phyloP scores from a whole-genome alignment of 108 stramenopile genomes.

The Conticribra guillardii region DNA sequence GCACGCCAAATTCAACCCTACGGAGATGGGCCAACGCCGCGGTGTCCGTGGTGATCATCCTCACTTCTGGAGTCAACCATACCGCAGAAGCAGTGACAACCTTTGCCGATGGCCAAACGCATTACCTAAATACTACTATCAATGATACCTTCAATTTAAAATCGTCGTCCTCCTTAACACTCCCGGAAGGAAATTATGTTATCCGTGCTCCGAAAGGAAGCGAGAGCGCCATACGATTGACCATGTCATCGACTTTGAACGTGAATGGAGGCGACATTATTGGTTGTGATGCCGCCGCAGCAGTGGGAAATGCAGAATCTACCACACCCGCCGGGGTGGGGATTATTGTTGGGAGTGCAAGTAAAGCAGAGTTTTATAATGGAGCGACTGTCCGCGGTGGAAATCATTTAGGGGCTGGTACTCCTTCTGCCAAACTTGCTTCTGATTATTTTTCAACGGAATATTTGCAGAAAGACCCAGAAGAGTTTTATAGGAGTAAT shows the following conservation, averaged over 20 bases:
- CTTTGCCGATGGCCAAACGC: slow-evolving; percentile 22
- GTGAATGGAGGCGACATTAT: slow-evolving; percentile 16
- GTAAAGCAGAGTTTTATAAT: slow-evolving; percentile 8
- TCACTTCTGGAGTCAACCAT: neutral
- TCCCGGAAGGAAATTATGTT: slow-evolving; percentile 4
- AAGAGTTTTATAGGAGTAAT: no score
- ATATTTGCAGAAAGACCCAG: neutral
- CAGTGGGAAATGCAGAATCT: neutral
- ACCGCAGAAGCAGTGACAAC: neutral
- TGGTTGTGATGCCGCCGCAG: slow-evolving; percentile 12
- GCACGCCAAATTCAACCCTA: no score
- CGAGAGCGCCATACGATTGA: slow-evolving; percentile 23
- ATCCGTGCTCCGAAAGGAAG: slow-evolving; percentile 23
- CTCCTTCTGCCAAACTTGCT: neutral
- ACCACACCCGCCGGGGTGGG: slow-evolving; percentile 6
- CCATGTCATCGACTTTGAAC: slow-evolving; percentile 29
- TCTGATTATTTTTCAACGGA: neutral
- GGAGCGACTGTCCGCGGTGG: slow-evolving; percentile 30
- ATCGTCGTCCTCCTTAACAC: slow-evolving; percentile 8
- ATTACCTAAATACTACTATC: slow-evolving; percentile 4
- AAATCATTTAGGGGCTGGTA: neutral
- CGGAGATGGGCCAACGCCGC: no score
- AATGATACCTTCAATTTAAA: slow-evolving; percentile 23
- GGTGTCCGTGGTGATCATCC: no score
- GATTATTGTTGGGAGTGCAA: slow-evolving; percentile 25